Evolutionary conservation across 176 grass and related monocot species (phyloP), one percentile per base, ranked within the genome.

Genomic region (Poa pratensis): DNA sequence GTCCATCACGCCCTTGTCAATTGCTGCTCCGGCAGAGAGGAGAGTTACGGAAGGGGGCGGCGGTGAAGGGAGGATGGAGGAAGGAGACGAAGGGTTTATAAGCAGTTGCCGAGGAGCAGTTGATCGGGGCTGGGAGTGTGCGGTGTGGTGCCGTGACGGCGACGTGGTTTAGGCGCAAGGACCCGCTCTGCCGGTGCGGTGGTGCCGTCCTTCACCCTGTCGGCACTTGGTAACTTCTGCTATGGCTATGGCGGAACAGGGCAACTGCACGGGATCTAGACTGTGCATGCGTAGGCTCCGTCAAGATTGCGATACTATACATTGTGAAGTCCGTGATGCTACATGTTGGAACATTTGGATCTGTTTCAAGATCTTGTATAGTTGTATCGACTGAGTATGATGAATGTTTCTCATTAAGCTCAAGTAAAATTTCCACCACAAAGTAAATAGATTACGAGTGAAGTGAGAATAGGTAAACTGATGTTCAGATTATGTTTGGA

Each of bases 1-100:
- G 80, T 96, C 97, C 97, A 99, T 94, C 27, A 19, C 12, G 66
- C 67, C 54, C 48, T 19, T 35, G 34, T 35, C 30, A 32, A 35
- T 2, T 35, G 49, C 23, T 55, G 51, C 81, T 81, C 20, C 50
- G 82, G 74, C 34, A 4, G 34, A 35, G 3, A 35, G 2, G 34
- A 35, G 34, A 32, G 30, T 32, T 32, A 32, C 30, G 30, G 30
- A 32, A 32, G 30, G 30, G 2, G 34, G 34, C 34, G 34, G 34
- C 3, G 76, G 37, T 53, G 53, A 69, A 39, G 75, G 51, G 45
- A 17, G 3, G 7, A 13, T 9, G 67, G 59, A 1, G 65, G 9
- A 11, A 19, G 40, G 11, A 65, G 51, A 7, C 18, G 55, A 9
- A 73, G 46, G 59, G 80, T 87, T 90, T 83, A 90, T 79, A 90